Evolutionary conservation across 2,329 filamentous ascomycete genomes (phyloP), one percentile per base, ranked within the genome.

Genomic region (Aspergillus ochraceus): DNA sequence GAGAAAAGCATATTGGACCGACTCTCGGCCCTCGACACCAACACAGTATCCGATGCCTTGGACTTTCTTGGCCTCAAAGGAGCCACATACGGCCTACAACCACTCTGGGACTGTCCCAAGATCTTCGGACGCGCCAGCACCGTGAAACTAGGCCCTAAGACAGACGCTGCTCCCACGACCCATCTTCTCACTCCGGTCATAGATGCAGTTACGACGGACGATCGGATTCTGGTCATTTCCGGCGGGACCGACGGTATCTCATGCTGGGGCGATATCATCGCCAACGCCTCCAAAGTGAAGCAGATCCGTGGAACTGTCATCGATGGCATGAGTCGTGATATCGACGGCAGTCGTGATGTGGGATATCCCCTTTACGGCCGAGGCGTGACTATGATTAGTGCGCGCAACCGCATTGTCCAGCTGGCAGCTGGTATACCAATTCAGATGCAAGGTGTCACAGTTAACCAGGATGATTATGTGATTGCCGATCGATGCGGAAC

Each of bases 311-410:
- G 71, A 3, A 70, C 71, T 3, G 56, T 73, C 60, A 71, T 74
- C n/a, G 70, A 74, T 36, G 71, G 71, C 19, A 65, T 71, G 67
- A 68, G 70, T 39, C 70, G 71, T 6, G 71, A 74, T 14, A 73
- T 75, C 11, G 70, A 75, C 36, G 74, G 73, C 5, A 71, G 71
- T 39, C 69, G 70, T 1, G 69, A 74, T 0, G 63, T 70, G 19
- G 63, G 66, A 20, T 76, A 74, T 57, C 73, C 73, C 11, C 70
- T 76, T 5, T 75, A 70, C 54, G 73, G 74, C 36, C 66, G 68
- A 2, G 72, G 71, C 0, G 66, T 72, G 8, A 70, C 66, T 0
- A 74, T 74, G 68, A 68, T 75, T 55, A 73, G 72, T 50, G 71
- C 70, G 4, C 69, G 71, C 11, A 70, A 71, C 26, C 60, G 70